Percentiles rank a stretch among this genome's conserved stretches.
Conservation (phyloP, 1,284 basidiomycete species). For the Veloporphyrellus conicus region DNA sequence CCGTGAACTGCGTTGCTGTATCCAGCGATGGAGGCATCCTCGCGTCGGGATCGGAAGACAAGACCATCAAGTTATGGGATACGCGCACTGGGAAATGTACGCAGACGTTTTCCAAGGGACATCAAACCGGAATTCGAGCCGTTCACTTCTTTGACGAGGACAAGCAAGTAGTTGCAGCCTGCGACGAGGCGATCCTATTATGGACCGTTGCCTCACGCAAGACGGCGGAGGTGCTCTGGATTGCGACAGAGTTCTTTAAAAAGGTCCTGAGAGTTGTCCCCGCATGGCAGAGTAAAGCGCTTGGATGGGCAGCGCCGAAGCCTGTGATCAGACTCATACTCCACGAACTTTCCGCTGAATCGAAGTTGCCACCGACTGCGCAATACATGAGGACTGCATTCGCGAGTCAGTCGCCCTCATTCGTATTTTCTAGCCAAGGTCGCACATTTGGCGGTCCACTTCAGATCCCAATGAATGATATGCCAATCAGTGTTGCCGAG, state of each 20-base stretch:
- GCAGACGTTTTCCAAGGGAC: conserved; percentile 15
- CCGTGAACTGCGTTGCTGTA: conserved; percentile 19
- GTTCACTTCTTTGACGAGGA: conserved; percentile 17
- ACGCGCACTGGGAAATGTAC: conserved; percentile 13
- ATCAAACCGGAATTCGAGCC: conserved; percentile 13
- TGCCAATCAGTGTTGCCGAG: neutral
- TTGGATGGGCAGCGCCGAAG: conserved; percentile 13
- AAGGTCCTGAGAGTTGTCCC: neutral
- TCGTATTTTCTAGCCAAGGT: neutral
- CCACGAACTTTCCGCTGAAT: neutral
- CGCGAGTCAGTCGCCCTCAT: conserved; percentile 6
- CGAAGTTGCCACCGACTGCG: neutral
- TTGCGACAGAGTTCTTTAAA: neutral
- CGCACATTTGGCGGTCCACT: neutral
- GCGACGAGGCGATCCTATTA: conserved; percentile 10
- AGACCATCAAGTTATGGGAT: conserved; percentile 24
- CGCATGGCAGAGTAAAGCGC: conserved; percentile 5
- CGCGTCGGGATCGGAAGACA: conserved; percentile 22
- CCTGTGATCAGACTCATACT: neutral
- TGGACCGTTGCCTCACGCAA: conserved; percentile 13
- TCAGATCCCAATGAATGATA: neutral
- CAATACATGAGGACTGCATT: neutral
- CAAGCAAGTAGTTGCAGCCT: conserved; percentile 9
- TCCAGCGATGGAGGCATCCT: conserved; percentile 14
- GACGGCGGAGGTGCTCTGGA: conserved; percentile 9